Conservation (phyloP, 495 filamentous ascomycete genomes). For the Daldinia caldariorum region DNA sequence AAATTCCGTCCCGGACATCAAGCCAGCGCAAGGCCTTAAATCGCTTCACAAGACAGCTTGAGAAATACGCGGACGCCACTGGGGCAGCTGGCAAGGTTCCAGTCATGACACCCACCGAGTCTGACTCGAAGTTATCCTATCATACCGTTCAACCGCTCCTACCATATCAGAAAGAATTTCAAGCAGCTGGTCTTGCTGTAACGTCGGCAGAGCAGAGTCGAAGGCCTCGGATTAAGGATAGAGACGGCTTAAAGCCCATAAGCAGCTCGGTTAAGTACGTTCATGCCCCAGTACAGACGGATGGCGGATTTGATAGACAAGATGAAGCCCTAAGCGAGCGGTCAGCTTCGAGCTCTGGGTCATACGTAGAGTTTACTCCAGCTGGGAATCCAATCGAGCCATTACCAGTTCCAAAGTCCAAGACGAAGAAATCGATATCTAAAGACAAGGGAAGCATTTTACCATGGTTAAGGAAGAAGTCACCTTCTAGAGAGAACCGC, state of each 20-base stretch:
- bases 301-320: conserved; percentile 24
- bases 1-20: conserved; percentile 47
- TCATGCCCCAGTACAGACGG: background rate
- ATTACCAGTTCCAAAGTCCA: conserved; percentile 21
- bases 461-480: conserved; percentile 44
- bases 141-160: conserved; percentile 57
- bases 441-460: conserved; percentile 34
- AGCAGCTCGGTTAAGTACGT: conserved; percentile 17
- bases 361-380: conserved; percentile 48
- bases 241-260: background rate
- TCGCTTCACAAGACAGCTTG: conserved; percentile 55
- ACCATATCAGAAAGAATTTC: conserved; percentile 58
- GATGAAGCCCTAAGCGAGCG: conserved; percentile 12
- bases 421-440: conserved; percentile 21
- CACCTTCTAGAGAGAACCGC: conserved; percentile 15
- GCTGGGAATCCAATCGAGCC: conserved; percentile 20
- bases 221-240: conserved; percentile 18
- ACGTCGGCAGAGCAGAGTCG: conserved; percentile 57
- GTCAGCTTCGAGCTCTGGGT: conserved; percentile 35
- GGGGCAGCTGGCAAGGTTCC: conserved; percentile 41
- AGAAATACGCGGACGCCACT: conserved; percentile 51
- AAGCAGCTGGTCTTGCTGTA: conserved; percentile 59
- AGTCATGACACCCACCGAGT: conserved; percentile 46
- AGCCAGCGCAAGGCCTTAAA: conserved; percentile 51
- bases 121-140: conserved; percentile 49